phyloP scores from a whole-genome alignment of 345 rosid genomes.

The Erysimum cheiranthoides region DNA sequence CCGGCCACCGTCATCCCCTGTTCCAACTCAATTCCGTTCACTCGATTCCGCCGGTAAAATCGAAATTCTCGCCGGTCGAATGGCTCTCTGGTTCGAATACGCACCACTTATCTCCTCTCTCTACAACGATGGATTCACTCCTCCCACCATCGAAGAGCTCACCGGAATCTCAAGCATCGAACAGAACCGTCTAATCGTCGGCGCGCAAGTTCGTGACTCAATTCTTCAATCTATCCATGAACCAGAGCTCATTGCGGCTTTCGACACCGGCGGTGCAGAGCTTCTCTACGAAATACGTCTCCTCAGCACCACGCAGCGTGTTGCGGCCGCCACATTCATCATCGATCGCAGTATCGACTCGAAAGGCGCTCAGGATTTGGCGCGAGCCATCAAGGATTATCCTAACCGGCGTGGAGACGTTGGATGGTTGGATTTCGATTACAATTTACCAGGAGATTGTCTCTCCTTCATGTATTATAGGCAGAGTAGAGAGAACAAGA shows the following conservation, averaged over 20 bases:
- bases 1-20: conserved; percentile 82
- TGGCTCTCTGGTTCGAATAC: conserved; percentile 87
- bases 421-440: conserved; percentile 71
- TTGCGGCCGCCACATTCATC: conserved; percentile 60
- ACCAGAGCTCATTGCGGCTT: conserved; percentile 61
- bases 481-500: conserved; percentile 69
- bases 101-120: conserved; percentile 83
- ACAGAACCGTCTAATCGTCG: conserved; percentile 85
- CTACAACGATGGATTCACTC: conserved; percentile 69
- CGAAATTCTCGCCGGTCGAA: conserved; percentile 68
- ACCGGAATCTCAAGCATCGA: conserved; percentile 88
- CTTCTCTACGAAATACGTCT: conserved; percentile 82
- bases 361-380: conserved; percentile 69
- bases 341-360: conserved; percentile 55
- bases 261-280: conserved; percentile 80
- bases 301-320: conserved; percentile 63
- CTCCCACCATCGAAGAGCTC: conserved; percentile 68
- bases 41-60: conserved; percentile 71
- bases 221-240: conserved; percentile 60
- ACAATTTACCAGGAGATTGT: conserved; percentile 77
- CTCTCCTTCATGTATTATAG: conserved; percentile 73
- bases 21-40: conserved; percentile 66
- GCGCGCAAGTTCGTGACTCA: conserved; percentile 73
- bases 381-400: conserved; percentile 84
- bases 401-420: conserved; percentile 74